Evolutionary conservation across 2,329 filamentous ascomycete species (phyloP).

Genomic region (Ceratocystis eucalypticola): DNA sequence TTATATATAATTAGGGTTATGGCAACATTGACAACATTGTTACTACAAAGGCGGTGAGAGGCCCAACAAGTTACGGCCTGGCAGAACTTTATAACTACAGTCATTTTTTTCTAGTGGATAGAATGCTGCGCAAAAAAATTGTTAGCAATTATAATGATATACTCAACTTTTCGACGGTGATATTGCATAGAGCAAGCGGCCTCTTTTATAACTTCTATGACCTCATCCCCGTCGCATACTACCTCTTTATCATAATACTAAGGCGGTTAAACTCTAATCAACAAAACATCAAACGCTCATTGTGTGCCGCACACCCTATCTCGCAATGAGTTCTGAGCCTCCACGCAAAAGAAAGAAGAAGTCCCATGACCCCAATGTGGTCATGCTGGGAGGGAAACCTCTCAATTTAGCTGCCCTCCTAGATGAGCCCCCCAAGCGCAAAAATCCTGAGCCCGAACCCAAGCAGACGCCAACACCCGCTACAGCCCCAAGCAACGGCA

Average conservation of each 20-base stretch:
- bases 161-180: not conserved
- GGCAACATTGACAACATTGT: not conserved
- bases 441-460: constrained; percentile 22
- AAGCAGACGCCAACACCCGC: constrained; percentile 28
- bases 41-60: not conserved
- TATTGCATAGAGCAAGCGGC: not conserved
- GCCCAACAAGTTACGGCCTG: not conserved
- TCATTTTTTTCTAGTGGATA: constrained; percentile 1
- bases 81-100: constrained; percentile 4
- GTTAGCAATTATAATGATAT: not conserved
- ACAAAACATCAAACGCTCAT: not conserved
- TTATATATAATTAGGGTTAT: not conserved
- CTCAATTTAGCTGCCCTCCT: constrained; percentile 40
- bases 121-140: not conserved
- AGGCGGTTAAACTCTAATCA: not conserved
- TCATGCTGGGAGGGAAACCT: constrained; percentile 36
- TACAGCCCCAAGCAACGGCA: not conserved
- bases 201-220: not conserved
- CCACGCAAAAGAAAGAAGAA: constrained; percentile 30
- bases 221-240: not conserved
- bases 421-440: constrained; percentile 24
- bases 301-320: not conserved
- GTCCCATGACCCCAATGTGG: constrained; percentile 25
- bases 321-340: constrained; percentile 18
- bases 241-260: not conserved